Evolutionary conservation across 2,329 filamentous ascomycete species (phyloP).

Genomic region (Cyclaneusma minus): DNA sequence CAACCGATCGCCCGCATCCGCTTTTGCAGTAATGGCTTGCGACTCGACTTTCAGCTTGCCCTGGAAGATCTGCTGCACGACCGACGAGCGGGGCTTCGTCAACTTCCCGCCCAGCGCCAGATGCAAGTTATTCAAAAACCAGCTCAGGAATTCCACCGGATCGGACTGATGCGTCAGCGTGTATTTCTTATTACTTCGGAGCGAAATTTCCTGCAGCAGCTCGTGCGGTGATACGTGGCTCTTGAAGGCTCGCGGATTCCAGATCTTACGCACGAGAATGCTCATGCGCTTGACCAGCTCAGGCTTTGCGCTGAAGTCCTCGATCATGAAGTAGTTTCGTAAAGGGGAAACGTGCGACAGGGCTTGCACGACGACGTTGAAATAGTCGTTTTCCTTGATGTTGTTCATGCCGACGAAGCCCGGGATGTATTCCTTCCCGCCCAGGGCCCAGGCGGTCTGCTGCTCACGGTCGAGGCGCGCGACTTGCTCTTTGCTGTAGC

Average conservation of each 20-base stretch:
- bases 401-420: constrained; percentile 99
- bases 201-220: constrained; percentile 82
- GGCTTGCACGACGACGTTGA: constrained; percentile 88
- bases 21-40: constrained; percentile 82
- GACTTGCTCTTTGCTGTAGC: constrained; percentile 68
- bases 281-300: constrained; percentile 81
- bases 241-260: constrained; percentile 95
- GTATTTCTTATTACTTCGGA: constrained; percentile 84
- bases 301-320: constrained; percentile 57
- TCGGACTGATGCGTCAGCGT: constrained; percentile 83
- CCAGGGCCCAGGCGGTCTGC: constrained; percentile 57
- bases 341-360: constrained; percentile 80
- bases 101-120: constrained; percentile 81
- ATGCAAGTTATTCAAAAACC: constrained; percentile 95
- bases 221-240: constrained; percentile 95
- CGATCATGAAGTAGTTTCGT: constrained; percentile 81
- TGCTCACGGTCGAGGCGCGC: constrained; percentile 56
- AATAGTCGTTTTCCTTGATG: constrained; percentile 98
- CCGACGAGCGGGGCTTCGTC: constrained; percentile 68
- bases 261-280: constrained; percentile 88
- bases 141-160: constrained; percentile 89
- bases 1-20: constrained; percentile 71
- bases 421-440: constrained; percentile 73
- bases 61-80: constrained; percentile 88
- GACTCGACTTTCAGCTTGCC: constrained; percentile 84